Base-by-base conservation (phyloP, 768 basidiomycete species). In the Erythrobasidium yunnanense region DNA sequence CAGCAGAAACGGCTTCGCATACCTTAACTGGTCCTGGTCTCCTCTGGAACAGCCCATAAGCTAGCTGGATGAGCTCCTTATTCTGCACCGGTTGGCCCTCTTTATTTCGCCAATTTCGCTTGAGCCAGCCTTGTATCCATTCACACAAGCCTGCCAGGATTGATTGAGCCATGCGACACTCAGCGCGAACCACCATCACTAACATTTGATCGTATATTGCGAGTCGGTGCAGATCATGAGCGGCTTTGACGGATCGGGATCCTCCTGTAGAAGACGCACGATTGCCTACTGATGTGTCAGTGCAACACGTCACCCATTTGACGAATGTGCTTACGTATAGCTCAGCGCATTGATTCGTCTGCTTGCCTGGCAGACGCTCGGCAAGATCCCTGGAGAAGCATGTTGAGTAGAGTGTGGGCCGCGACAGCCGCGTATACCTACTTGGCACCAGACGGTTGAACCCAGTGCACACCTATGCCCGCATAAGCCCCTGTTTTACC, bases 301-400 rank as follows among this genome's bases (percentile, higher is more conserved):
- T 22, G 51, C 29, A 13, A 52, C 22, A 2, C 4, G 8, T n/a
- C 27, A 42, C 38, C 11, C 11, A 42, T 42, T 11, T 42, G 38
- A 42, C n/a, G 38, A 11, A n/a, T 51, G 18, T 29, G 52, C 60
- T 30, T 22, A 63, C 60, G 60, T 63, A 63, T 50, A 63, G 60
- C 60, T 63, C 60, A 18, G 42, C 60, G 30, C 42, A 47, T 23
- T 63, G 60, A 23, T 63, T 63, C 22, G 23, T 63, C 47, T 63
- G 60, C 22, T 63, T 63, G 32, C 60, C 60, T 2, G 60, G 60
- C 20, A 63, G 45, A 17, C 60, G 20, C 23, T 63, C 60, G 32
- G 60, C 32, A 6, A 63, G 2, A 4, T 49, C 33, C 7, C 60
- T 63, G 60, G 8, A 30, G 2, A 18, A 30, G 54, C 17, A 42